phyloP scores from a whole-genome alignment of 73 alveolate species.

The Loxodes magnus region DNA sequence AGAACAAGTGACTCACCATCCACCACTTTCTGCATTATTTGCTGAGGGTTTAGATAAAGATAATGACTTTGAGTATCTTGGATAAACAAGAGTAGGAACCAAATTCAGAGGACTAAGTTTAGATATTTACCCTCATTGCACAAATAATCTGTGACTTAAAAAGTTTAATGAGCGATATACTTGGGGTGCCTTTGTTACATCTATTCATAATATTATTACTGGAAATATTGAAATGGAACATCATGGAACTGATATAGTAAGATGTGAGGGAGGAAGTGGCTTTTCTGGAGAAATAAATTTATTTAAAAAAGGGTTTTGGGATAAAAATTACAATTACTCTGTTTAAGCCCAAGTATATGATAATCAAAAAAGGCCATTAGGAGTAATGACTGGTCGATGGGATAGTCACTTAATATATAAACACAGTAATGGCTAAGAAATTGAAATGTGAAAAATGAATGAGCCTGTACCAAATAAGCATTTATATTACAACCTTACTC shows the following conservation, averaged over 20 bases:
- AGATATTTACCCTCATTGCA: slow-evolving; percentile 70
- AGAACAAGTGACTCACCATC: slow-evolving; percentile 88
- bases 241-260: slow-evolving; percentile 62
- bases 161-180: slow-evolving; percentile 56
- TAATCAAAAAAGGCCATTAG: slow-evolving; percentile 11
- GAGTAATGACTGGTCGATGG: slow-evolving; percentile 31
- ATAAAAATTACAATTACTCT: slow-evolving; percentile 15
- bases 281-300: slow-evolving; percentile 23
- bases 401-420: slow-evolving; percentile 11
- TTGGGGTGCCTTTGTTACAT: slow-evolving; percentile 59
- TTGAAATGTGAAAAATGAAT: slow-evolving; percentile 46
- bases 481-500: slow-evolving; percentile 54
- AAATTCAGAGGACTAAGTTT: slow-evolving; percentile 72
- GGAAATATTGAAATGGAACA: slow-evolving; percentile 77
- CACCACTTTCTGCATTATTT: slow-evolving; percentile 87
- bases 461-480: slow-evolving; percentile 53
- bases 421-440: slow-evolving; percentile 16
- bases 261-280: slow-evolving; percentile 34
- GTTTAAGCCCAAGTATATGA: slow-evolving; percentile 25
- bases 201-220: slow-evolving; percentile 62
- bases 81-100: slow-evolving; percentile 69
- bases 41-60: slow-evolving; percentile 69
- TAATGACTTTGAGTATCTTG: slow-evolving; percentile 65
- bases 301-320: slow-evolving; percentile 45
- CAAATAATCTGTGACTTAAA: slow-evolving; percentile 57